Percentiles rank a stretch among this genome's conserved stretches.
These are phyloP conservation scores for Venturia carpophila DNA, from an alignment of 2,329 filamentous ascomycete genomes.

Conservation along the genomic window DNA sequence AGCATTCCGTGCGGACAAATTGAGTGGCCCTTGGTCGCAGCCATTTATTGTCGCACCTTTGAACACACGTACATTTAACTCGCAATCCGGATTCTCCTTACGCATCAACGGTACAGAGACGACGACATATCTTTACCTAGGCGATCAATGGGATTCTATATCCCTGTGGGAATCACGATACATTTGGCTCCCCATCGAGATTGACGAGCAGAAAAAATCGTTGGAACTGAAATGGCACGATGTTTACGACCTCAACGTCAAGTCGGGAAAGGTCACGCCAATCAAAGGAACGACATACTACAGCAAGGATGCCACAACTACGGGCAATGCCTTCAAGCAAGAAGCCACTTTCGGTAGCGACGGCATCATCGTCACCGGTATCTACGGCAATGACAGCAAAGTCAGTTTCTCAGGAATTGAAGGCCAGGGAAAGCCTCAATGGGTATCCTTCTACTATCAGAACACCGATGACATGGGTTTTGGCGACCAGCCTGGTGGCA, in stretches of 20 bases:
- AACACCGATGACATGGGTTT: slow-evolving; percentile 56
- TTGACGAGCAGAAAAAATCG: slow-evolving; percentile 45
- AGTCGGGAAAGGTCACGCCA: slow-evolving; percentile 42
- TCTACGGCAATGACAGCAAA: slow-evolving; percentile 48
- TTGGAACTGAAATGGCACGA: slow-evolving; percentile 47
- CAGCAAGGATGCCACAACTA: slow-evolving; percentile 38
- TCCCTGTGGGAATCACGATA: slow-evolving; percentile 51
- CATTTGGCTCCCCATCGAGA: slow-evolving; percentile 49
- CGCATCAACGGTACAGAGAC: slow-evolving; percentile 42
- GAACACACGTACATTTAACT: slow-evolving; percentile 47
- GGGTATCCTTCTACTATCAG: slow-evolving; percentile 52
- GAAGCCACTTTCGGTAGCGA: slow-evolving; percentile 47
- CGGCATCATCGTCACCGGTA: slow-evolving; percentile 44
- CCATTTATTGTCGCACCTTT: slow-evolving; percentile 45
- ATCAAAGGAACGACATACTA: slow-evolving; percentile 44
- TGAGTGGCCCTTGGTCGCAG: slow-evolving; percentile 47
- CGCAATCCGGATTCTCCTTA: slow-evolving; percentile 45
- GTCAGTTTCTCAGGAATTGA: slow-evolving; percentile 44
- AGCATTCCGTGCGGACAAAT: slow-evolving; percentile 45
- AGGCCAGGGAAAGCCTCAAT: slow-evolving; percentile 46
- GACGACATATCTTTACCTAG: slow-evolving; percentile 46
- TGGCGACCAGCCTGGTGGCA: slow-evolving; percentile 45
- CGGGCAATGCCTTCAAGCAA: slow-evolving; percentile 46
- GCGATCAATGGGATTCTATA: slow-evolving; percentile 48
- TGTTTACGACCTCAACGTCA: slow-evolving; percentile 48